A percentile compares a stretch with the other conserved stretches of the same genome.
These are phyloP conservation scores for Thoreauomyces humboldtii DNA, from an alignment of 192 early-diverging fungal species.

Conservation along the genomic window DNA sequence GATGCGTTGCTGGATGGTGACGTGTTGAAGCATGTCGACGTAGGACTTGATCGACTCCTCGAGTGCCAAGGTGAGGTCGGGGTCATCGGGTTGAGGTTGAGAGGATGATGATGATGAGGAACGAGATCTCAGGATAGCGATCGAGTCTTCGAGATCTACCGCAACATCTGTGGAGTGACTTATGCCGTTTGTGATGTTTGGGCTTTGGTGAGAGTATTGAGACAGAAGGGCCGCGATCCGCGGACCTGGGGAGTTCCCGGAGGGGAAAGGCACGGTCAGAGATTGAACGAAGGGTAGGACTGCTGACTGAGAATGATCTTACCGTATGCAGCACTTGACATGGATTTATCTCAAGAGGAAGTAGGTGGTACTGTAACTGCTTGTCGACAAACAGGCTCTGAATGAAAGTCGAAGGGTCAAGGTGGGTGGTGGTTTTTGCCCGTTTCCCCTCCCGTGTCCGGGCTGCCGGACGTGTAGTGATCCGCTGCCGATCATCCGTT, in stretches of 20 bases:
- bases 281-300: background rate
- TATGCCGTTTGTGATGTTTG: constrained; percentile 18
- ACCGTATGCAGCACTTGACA: constrained; percentile 3
- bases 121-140: background rate
- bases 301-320: background rate
- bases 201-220: background rate
- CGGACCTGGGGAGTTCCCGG: background rate
- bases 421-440: no score
- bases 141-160: constrained; percentile 20
- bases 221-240: background rate
- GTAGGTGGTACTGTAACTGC: no score
- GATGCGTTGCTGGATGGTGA: background rate
- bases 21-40: constrained; percentile 2
- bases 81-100: background rate
- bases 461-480: no score
- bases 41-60: constrained; percentile 9
- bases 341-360: no score
- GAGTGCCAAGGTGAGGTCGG: constrained; percentile 1
- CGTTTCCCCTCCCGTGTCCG: no score
- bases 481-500: no score
- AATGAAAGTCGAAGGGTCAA: no score
- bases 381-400: no score
- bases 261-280: background rate
- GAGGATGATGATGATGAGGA: no score
- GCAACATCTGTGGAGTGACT: constrained; percentile 15